phyloP scores from a whole-genome alignment of 1,139 yeast species.

The Diutina ranongensis region DNA sequence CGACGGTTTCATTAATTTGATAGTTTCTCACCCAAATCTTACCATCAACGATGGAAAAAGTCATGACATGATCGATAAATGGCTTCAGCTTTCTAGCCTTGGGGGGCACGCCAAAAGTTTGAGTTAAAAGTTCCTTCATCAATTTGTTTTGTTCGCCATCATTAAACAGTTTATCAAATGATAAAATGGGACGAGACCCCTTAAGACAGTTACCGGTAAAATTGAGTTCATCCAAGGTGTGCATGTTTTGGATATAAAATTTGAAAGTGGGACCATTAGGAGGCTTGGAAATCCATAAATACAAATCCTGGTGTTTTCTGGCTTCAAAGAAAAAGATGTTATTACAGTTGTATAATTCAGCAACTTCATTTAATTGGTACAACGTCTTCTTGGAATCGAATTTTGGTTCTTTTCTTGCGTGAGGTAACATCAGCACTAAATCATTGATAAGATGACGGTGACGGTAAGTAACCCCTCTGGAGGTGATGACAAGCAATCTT shows the following conservation, averaged over 20 bases:
- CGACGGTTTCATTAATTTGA: slow-evolving; percentile 72
- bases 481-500: slow-evolving; percentile 75
- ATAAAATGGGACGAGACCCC: slow-evolving; percentile 92
- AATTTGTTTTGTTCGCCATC: slow-evolving; percentile 52
- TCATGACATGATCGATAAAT: slow-evolving; percentile 88
- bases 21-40: slow-evolving; percentile 94
- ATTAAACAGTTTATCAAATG: slow-evolving; percentile 70
- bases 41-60: slow-evolving; percentile 85
- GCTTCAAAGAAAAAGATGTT: slow-evolving; percentile 91
- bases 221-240: slow-evolving; percentile 90
- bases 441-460: slow-evolving; percentile 92
- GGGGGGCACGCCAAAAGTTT: slow-evolving; percentile 94
- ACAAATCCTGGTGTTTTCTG: slow-evolving; percentile 91
- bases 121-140: slow-evolving; percentile 76
- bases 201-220: slow-evolving; percentile 93
- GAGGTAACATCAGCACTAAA: slow-evolving; percentile 72
- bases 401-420: slow-evolving; percentile 93
- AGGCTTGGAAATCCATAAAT: slow-evolving; percentile 90
- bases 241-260: slow-evolving; percentile 88
- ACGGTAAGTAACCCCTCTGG: slow-evolving; percentile 89
- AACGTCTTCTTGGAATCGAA: slow-evolving; percentile 87
- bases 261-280: slow-evolving; percentile 97
- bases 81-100: slow-evolving; percentile 91
- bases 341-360: slow-evolving; percentile 95
- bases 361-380: slow-evolving; percentile 84